Base-by-base conservation (phyloP, 2,329 filamentous ascomycete species). In the Sclerotinia nivalis region DNA sequence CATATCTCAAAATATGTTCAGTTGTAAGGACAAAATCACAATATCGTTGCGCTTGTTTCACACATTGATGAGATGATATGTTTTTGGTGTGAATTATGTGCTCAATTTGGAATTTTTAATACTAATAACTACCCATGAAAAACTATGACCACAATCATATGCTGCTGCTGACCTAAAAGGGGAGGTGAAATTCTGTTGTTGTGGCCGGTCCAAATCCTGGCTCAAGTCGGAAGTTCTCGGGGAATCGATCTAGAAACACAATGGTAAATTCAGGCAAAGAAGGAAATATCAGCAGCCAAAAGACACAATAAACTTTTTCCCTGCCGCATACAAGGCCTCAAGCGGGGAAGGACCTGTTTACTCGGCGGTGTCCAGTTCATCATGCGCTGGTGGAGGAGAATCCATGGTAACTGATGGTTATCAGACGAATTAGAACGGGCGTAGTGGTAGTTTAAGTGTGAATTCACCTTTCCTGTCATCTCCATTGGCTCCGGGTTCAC, bases 361-460 rank as follows among this genome's bases (percentile, higher is more conserved):
- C 83, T 98, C 96, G 78, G 94, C 95, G 79, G 96, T 94, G 81
- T 99, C 96, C 79, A 98, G 88, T 79, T 99, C 96, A 80, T 99
- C 96, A 78, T 97, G 93, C 76, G 89, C 90, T 73, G 92, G 90
- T 73, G 92, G 88, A 75, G 93, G 91, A 77, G 92, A 93, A 75
- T 96, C 93, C 77, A 91, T 83, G 79, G 87, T 84, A 85, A 76
- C 76, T 78, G 72, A 77, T 72, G 40, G 60, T 59, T 68, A 76
- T 77, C 71, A 77, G 75, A 70, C 68, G 72, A 71, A 72, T 73
- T 73, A 69, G 71, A 72, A 68, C 71, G 72, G 70, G 69, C 68
- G 71, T 28, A 66, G 66, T 71, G 73, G 71, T 40, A 58, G 55
- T 58, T 37, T 58, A 70, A 74, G 62, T 71, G 66, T 54, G 69